These are phyloP conservation scores for Botryobasidium botryosum DNA, from an alignment of 768 basidiomycete genomes.

Conservation along the genomic window DNA sequence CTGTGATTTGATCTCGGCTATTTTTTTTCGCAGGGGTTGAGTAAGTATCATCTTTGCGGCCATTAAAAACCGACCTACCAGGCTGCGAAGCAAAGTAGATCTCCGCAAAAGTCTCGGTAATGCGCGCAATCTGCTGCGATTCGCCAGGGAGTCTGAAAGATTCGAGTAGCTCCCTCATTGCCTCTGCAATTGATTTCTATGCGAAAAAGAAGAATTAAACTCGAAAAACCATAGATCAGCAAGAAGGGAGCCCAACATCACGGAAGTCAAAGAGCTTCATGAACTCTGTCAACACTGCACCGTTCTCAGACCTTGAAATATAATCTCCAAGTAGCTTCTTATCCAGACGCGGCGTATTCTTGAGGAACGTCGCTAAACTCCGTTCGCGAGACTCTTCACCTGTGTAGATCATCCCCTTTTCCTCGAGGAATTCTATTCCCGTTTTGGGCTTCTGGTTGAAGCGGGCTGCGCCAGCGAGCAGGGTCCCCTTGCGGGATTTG, in stretches of 20 bases:
- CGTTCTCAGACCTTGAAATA: constrained; percentile 74
- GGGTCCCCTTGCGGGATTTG: constrained; percentile 76
- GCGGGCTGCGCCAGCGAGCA: constrained; percentile 62
- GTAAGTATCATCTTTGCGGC: not conserved
- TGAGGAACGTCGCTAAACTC: constrained; percentile 74
- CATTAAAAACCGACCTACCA: constrained; percentile 27
- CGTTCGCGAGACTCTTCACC: constrained; percentile 29
- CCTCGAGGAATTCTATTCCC: constrained; percentile 80
- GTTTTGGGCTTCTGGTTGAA: constrained; percentile 91
- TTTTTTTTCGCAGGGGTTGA: not conserved
- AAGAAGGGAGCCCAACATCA: constrained; percentile 33
- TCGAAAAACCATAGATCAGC: not conserved
- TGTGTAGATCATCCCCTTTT: constrained; percentile 59
- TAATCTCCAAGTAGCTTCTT: constrained; percentile 90
- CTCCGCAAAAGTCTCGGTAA: constrained; percentile 89
- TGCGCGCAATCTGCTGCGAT: constrained; percentile 79
- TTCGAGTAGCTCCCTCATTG: constrained; percentile 88
- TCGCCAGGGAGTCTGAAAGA: constrained; percentile 91
- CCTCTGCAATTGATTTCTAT: constrained; percentile 89
- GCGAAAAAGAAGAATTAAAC: not conserved
- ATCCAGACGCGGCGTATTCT: constrained; percentile 68
- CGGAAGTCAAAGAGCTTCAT: constrained; percentile 81
- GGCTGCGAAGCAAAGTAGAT: constrained; percentile 76
- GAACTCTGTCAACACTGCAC: constrained; percentile 73
- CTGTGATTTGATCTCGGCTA: constrained; percentile 76